Conservation (phyloP, 2,329 filamentous ascomycete genomes). For the Penicillium sclerotiorum region DNA sequence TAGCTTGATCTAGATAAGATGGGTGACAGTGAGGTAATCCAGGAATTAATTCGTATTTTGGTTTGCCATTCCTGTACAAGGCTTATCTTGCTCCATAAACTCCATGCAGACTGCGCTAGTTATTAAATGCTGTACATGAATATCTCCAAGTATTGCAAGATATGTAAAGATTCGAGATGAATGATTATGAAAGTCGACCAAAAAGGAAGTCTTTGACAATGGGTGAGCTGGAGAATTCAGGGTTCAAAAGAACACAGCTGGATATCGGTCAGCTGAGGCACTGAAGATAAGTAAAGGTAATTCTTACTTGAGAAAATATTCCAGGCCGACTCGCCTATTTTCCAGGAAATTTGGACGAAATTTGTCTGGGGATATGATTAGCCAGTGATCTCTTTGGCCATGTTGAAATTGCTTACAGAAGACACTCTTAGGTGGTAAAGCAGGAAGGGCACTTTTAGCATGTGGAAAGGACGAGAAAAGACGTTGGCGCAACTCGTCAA, state of each 20-base stretch:
- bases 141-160: not conserved
- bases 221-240: conserved; percentile 89
- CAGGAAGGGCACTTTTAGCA: conserved; percentile 83
- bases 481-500: conserved; percentile 75
- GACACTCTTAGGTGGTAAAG: conserved; percentile 85
- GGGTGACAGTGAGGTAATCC: too few species aligned
- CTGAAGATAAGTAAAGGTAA: not conserved
- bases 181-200: conserved; percentile 33
- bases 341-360: conserved; percentile 86
- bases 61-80: not conserved
- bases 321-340: conserved; percentile 75
- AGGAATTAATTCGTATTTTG: not conserved
- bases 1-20: too few species aligned
- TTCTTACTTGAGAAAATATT: conserved; percentile 90
- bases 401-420: too few species aligned
- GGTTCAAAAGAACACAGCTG: conserved; percentile 88
- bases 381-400: too few species aligned
- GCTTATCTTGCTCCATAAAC: not conserved
- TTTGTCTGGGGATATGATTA: too few species aligned
- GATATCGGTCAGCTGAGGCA: conserved; percentile 9
- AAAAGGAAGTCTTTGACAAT: conserved; percentile 91
- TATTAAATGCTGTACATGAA: conserved; percentile 1
- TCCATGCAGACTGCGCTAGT: conserved; percentile 5
- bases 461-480: conserved; percentile 80
- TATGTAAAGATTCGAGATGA: not conserved